Evolutionary conservation across 1,284 basidiomycete species (phyloP).

Genomic region (Sanghuangporus sanghuang): DNA sequence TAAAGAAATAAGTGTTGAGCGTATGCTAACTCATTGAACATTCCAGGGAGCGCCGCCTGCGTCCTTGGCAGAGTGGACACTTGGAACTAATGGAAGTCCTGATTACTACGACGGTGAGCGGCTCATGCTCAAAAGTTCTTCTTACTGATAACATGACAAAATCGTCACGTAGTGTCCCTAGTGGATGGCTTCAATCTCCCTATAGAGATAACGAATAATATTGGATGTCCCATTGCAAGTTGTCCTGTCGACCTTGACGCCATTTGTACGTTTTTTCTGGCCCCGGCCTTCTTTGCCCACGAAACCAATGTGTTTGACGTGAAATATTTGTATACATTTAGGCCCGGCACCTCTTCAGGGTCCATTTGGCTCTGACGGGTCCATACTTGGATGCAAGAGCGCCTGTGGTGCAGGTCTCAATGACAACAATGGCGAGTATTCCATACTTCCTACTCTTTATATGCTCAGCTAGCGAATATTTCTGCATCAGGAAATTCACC

Average conservation of each 20-base stretch:
- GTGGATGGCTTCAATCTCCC: slow-evolving; percentile 60
- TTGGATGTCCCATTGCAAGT: slow-evolving; percentile 41
- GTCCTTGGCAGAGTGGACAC: slow-evolving; percentile 52
- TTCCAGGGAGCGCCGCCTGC: slow-evolving; percentile 51
- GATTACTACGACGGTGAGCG: slow-evolving; percentile 45
- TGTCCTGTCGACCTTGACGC: slow-evolving; percentile 51
- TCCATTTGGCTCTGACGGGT: slow-evolving; percentile 44
- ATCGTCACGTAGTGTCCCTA: slow-evolving; percentile 34
- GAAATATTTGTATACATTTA: slow-evolving; percentile 19
- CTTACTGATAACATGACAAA: slow-evolving; percentile 20
- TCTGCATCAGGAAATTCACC: slow-evolving; percentile 26
- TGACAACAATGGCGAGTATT: slow-evolving; percentile 32
- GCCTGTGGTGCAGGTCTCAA: slow-evolving; percentile 52
- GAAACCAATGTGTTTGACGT: neutral
- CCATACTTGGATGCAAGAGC: slow-evolving; percentile 50
- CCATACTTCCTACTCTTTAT: neutral
- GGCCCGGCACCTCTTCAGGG: slow-evolving; percentile 48
- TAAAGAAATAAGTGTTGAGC: too few relatives aligned
- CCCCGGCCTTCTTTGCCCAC: slow-evolving; percentile 16
- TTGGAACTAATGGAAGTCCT: slow-evolving; percentile 30
- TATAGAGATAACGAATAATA: slow-evolving; percentile 45
- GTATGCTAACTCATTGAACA: too few relatives aligned
- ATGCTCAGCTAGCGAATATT: neutral
- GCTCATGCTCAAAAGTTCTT: slow-evolving; percentile 19
- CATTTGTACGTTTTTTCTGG: slow-evolving; percentile 30